These are phyloP conservation scores for Coemansia sp. DNA, from an alignment of 192 early-diverging fungal genomes.

Conservation along the genomic window DNA sequence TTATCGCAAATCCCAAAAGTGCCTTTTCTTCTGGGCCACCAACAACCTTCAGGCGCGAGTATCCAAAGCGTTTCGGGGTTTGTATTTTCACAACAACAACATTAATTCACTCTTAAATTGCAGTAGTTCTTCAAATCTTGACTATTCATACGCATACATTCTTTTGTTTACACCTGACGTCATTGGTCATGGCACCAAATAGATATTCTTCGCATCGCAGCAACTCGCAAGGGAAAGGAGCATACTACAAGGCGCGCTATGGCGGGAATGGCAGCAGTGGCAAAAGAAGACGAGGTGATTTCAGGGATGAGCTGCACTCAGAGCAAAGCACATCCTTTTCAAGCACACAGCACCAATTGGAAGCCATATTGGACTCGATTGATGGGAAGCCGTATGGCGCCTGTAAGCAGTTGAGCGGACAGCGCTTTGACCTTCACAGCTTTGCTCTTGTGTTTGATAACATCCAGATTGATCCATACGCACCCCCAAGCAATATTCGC, in stretches of 20 bases:
- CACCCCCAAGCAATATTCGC: slow-evolving; percentile 55
- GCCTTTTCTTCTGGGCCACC: background rate
- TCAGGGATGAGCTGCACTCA: background rate
- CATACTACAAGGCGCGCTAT: slow-evolving; percentile 37
- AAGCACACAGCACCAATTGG: slow-evolving; percentile 14
- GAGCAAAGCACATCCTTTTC: background rate
- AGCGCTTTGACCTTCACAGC: slow-evolving; percentile 16
- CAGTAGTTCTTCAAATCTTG: background rate
- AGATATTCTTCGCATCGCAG: background rate
- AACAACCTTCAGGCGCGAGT: no score
- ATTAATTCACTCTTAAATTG: background rate
- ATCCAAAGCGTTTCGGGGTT: no score
- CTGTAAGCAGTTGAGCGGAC: slow-evolving; percentile 39
- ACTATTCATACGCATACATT: background rate
- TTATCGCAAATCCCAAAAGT: background rate
- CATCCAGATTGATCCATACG: slow-evolving; percentile 56
- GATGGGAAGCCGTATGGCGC: slow-evolving; percentile 27
- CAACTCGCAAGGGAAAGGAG: background rate
- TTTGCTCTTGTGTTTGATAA: slow-evolving; percentile 40
- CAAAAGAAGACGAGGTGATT: background rate
- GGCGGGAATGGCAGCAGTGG: slow-evolving; percentile 3
- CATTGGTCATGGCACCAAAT: background rate
- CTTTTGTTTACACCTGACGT: background rate
- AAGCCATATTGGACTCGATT: slow-evolving; percentile 15
- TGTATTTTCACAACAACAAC: background rate